Evolutionary conservation across 306 rosid species (phyloP).

Genomic region (Psophocarpus tetragonolobus): DNA sequence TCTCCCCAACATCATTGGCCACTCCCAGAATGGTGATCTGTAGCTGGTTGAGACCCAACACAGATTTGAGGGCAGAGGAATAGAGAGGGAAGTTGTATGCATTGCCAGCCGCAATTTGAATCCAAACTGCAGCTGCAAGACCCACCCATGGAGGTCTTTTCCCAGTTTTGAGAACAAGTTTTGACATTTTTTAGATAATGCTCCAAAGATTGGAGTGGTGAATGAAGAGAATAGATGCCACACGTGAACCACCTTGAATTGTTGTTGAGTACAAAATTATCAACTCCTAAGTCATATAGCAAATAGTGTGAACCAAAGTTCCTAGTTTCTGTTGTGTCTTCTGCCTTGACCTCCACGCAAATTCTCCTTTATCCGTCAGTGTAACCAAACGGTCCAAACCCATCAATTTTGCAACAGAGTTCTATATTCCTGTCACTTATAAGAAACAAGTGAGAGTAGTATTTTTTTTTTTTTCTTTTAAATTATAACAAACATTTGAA

Average conservation of each 20-base stretch:
- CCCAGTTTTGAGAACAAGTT: constrained; percentile 62
- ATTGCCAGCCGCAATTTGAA: constrained; percentile 64
- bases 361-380: not conserved
- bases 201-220: not conserved
- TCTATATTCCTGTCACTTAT: too few species aligned
- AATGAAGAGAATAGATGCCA: not conserved
- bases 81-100: constrained; percentile 72
- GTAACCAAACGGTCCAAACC: constrained; percentile 21
- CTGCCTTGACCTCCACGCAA: not conserved
- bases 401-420: too few species aligned
- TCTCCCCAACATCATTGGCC: constrained; percentile 83
- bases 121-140: constrained; percentile 87
- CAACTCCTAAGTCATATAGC: not conserved
- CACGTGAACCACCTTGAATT: not conserved
- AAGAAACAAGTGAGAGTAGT: too few species aligned
- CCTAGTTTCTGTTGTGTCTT: not conserved
- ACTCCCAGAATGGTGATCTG: constrained; percentile 79
- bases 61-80: constrained; percentile 71
- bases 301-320: not conserved
- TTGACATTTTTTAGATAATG: constrained; percentile 38
- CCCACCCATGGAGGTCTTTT: constrained; percentile 97
- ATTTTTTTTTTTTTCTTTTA: too few species aligned
- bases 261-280: not conserved
- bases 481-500: too few species aligned
- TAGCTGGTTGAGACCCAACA: constrained; percentile 70